Evolutionary conservation across 164 flowering plant species (phyloP).

Genomic region (Stephania japonica): DNA sequence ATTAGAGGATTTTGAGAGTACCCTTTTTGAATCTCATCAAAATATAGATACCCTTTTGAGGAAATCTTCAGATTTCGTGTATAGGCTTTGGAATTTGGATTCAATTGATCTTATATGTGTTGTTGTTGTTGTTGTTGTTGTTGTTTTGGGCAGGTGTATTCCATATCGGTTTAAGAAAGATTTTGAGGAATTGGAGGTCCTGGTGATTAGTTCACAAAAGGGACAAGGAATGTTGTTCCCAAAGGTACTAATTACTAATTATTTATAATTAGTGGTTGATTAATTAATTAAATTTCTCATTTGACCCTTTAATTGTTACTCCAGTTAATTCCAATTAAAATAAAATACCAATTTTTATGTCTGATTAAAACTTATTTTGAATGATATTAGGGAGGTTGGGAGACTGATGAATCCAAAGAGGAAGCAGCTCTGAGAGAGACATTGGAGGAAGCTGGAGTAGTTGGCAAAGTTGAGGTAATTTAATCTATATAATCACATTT

Average conservation of each 20-base stretch:
- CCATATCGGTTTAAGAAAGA: slow-evolving; percentile 42
- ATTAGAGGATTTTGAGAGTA: no score
- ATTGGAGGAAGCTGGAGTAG: slow-evolving; percentile 77
- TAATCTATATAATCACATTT: neutral
- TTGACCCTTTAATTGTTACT: neutral
- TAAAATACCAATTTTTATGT: neutral
- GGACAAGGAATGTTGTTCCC: slow-evolving; percentile 62
- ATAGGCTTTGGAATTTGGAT: neutral
- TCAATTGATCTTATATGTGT: neutral
- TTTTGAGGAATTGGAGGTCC: slow-evolving; percentile 37
- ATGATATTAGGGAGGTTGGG: slow-evolving; percentile 77
- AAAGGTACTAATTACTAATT: slow-evolving; percentile 38
- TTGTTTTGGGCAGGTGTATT: slow-evolving; percentile 40
- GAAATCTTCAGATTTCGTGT: neutral
- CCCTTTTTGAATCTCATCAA: slow-evolving; percentile 1
- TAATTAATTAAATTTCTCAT: neutral
- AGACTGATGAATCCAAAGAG: slow-evolving; percentile 51
- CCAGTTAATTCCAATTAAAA: neutral
- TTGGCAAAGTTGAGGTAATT: slow-evolving; percentile 44
- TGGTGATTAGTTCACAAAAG: slow-evolving; percentile 63
- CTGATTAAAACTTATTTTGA: neutral
- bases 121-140: neutral
- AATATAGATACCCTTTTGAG: neutral
- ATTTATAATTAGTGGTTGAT: neutral
- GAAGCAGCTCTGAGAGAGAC: slow-evolving; percentile 73